Percentiles rank a stretch among this genome's conserved stretches.
Conservation (phyloP, 176 grass and related monocot species). For the Poa pratensis region DNA sequence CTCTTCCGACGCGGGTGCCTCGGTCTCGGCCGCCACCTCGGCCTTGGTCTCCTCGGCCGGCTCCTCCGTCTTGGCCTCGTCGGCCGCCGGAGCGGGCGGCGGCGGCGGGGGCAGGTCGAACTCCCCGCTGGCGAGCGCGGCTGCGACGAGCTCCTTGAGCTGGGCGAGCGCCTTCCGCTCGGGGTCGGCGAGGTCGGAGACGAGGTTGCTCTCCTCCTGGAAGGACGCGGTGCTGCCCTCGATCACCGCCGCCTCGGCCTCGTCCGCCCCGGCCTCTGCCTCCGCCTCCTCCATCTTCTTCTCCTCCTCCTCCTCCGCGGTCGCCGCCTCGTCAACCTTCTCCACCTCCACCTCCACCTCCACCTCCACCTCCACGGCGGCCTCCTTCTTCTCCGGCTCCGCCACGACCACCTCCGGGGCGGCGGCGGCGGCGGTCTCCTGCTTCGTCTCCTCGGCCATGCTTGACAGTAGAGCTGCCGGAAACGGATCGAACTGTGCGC, state of each 20-base stretch:
- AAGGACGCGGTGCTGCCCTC: slow-evolving; percentile 48
- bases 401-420: slow-evolving; percentile 31
- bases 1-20: not conserved
- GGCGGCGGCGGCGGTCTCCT: slow-evolving; percentile 21
- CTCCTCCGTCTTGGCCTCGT: slow-evolving; percentile 34
- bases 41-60: slow-evolving; percentile 6
- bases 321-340: slow-evolving; percentile 9
- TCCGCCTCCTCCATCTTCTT: slow-evolving; percentile 34
- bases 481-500: slow-evolving; percentile 16
- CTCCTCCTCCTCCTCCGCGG: slow-evolving; percentile 49
- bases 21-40: not conserved
- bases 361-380: not conserved
- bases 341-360: slow-evolving; percentile 15
- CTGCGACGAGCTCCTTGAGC: slow-evolving; percentile 65
- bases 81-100: not conserved
- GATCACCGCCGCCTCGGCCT: slow-evolving; percentile 45
- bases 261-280: slow-evolving; percentile 25
- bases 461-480: not conserved
- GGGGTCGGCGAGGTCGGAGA: slow-evolving; percentile 55
- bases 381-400: slow-evolving; percentile 9
- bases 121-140: slow-evolving; percentile 62
- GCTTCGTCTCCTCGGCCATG: slow-evolving; percentile 58
- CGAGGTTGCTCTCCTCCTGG: slow-evolving; percentile 68
- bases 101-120: slow-evolving; percentile 47
- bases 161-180: slow-evolving; percentile 63